Percentiles rank a stretch among this genome's conserved stretches.
phyloP scores from a whole-genome alignment of 257 asterid genomes.

The Nemophila menziesii region DNA sequence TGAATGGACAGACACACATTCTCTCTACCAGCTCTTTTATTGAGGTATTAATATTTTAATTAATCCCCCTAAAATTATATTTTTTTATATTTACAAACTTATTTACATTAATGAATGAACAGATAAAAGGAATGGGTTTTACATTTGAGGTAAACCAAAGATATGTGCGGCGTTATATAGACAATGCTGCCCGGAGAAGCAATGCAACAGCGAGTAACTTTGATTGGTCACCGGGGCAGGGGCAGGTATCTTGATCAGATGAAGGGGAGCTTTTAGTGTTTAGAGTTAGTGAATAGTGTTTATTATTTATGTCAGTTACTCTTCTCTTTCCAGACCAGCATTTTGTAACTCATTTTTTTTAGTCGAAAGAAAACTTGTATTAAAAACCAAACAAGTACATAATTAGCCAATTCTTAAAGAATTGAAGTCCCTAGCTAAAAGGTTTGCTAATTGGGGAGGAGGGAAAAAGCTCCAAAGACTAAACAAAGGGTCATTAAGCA shows the following conservation, averaged over 20 bases:
- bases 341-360: no score
- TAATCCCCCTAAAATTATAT: background rate
- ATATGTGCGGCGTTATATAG: conserved; percentile 39
- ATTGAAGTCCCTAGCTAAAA: no score
- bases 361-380: no score
- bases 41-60: conserved; percentile 40
- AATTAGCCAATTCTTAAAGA: no score
- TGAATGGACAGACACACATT: conserved; percentile 52
- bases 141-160: conserved; percentile 57
- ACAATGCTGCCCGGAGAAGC: conserved; percentile 18
- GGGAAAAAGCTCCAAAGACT: no score
- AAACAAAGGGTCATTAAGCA: no score
- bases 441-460: no score
- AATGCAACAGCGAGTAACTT: conserved; percentile 27
- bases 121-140: conserved; percentile 73
- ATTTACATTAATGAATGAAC: conserved; percentile 10
- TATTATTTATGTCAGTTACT: no score
- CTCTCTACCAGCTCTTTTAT: conserved; percentile 69
- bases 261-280: no score
- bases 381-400: no score
- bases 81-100: background rate
- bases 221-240: conserved; percentile 33
- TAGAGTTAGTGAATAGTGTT: no score
- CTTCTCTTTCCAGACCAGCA: no score
- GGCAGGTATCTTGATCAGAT: conserved; percentile 14